Evolutionary conservation across 805 yeast genomes (phyloP), one percentile per base, ranked within the genome.

Genomic region (Zygosaccharomyces rouxii): DNA sequence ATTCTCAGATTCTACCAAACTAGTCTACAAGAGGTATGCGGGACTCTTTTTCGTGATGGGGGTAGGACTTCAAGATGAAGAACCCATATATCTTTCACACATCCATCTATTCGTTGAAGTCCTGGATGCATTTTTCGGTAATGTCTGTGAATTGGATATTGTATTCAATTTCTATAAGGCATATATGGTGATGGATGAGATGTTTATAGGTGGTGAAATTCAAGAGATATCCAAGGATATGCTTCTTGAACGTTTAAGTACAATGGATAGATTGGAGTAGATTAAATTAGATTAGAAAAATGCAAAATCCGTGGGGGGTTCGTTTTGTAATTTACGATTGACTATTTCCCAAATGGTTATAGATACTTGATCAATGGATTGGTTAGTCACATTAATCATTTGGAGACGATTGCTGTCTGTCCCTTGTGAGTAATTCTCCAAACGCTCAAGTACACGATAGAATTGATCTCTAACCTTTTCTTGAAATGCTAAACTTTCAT

Each of bases 111-210:
- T 92, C 53, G 97, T 92, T 16, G 97, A 94, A 68, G 80, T 89
- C 7, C 71, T 92, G 47, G 98, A 92, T 65, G 74, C 82, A 10
- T 88, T 83, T 64, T 92, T 92, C 60, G 84, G 89, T 55, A 89
- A 83, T 59, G 98, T 92, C 6, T 90, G 97, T 69, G 97, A 92
- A 68, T 74, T 92, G 56, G 98, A 92, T 64, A 75, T 94, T 48
- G 95, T 94, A 18, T 94, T 90, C 72, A 89, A 89, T 67, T 92
- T 92, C 68, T 83, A 84, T 72, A 88, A 85, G 65, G 83, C 88
- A 10, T 87, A 89, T 65, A 75, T 78, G 47, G 84, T 89, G 7
- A 65, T 94, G 50, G 97, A 94, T 64, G 97, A 90, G 66, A 76
- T 94, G 64, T 88, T 84, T 59, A 63, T 88, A 41, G 96, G 90